These are phyloP conservation scores for Xylariaceae sp. DNA, from an alignment of 2,329 filamentous ascomycete species.

Conservation along the genomic window DNA sequence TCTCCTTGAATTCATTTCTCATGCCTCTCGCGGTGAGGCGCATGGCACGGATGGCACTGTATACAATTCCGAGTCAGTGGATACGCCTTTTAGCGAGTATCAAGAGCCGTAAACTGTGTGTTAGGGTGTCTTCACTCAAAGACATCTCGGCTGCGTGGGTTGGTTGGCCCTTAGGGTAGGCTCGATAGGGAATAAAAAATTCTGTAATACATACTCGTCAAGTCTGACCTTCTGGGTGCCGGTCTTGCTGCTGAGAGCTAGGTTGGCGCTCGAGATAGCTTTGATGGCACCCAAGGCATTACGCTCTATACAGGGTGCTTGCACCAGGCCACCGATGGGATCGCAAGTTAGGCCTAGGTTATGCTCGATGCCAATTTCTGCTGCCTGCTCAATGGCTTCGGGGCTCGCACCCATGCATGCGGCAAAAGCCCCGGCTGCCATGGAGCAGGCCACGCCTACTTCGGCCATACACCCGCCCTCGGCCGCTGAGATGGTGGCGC, in stretches of 20 bases:
- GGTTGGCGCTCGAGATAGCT: slow-evolving; percentile 53
- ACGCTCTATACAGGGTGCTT: slow-evolving; percentile 55
- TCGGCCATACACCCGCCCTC: slow-evolving; percentile 59
- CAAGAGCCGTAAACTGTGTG: no score
- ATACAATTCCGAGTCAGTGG: not conserved
- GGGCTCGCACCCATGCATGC: slow-evolving; percentile 55
- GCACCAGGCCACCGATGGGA: slow-evolving; percentile 53
- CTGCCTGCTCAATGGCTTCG: slow-evolving; percentile 54
- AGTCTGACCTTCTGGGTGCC: slow-evolving; percentile 52
- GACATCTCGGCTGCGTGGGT: no score
- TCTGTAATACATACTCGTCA: slow-evolving; percentile 39
- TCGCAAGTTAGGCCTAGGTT: slow-evolving; percentile 55
- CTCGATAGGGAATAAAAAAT: not conserved
- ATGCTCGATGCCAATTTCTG: slow-evolving; percentile 56
- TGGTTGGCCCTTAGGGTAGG: not conserved
- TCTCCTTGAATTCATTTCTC: slow-evolving; percentile 58
- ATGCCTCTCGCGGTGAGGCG: slow-evolving; percentile 53
- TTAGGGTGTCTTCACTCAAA: no score
- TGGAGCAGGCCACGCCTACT: slow-evolving; percentile 54
- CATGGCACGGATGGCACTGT: slow-evolving; percentile 51
- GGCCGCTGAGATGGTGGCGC: slow-evolving; percentile 54
- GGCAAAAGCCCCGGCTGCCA: slow-evolving; percentile 54
- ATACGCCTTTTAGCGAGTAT: not conserved
- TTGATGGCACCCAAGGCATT: slow-evolving; percentile 55
- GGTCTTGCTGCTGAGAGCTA: slow-evolving; percentile 48